Evolutionary conservation across 306 rosid species (phyloP).

Genomic region (Senna siamea): DNA sequence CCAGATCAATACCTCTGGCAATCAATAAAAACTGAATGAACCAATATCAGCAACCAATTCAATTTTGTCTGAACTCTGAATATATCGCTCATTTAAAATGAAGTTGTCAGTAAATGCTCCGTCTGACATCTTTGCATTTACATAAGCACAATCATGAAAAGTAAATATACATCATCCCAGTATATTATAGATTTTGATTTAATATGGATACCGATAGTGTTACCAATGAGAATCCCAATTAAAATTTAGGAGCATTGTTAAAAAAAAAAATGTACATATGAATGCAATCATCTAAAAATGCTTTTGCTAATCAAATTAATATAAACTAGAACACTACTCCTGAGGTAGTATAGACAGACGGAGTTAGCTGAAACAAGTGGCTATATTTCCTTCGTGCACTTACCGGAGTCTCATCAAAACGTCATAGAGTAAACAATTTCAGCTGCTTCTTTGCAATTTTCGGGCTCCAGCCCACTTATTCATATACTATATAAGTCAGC

Average conservation of each 20-base stretch:
- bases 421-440: background rate
- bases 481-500: background rate
- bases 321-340: background rate
- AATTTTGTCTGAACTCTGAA: background rate
- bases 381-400: background rate
- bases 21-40: conserved; percentile 19
- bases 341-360: background rate
- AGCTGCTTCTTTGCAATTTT: background rate
- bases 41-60: conserved; percentile 20
- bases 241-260: background rate
- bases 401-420: background rate
- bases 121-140: conserved; percentile 7
- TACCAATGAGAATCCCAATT: conserved; percentile 2
- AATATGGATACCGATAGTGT: background rate
- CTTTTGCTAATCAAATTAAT: background rate
- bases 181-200: background rate
- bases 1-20: too few species aligned
- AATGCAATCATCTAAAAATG: background rate
- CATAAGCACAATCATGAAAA: conserved; percentile 5
- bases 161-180: background rate
- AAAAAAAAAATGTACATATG: background rate
- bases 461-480: background rate
- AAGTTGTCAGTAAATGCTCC: background rate
- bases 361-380: background rate
- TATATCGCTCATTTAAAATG: background rate